Base-by-base conservation (phyloP, 768 basidiomycete species). In the Agaricus blazei region DNA sequence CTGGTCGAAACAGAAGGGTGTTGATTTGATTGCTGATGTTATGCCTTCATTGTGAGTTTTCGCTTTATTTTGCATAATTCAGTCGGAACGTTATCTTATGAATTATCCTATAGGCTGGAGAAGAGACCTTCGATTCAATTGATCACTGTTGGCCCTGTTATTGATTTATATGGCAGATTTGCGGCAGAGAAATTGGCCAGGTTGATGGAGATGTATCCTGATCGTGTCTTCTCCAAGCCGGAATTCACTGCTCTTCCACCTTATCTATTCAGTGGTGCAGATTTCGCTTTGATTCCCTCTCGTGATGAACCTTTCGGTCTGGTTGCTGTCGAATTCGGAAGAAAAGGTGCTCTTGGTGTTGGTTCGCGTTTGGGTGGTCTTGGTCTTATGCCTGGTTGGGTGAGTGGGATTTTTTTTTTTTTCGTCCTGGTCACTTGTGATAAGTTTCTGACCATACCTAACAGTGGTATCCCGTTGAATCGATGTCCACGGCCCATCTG, bases 1-100 rank as follows among this genome's bases (percentile, higher is more conserved):
- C 59, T 97, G 94, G 94, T 97, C 94, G 4, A 97, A 96, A 70
- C 94, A 97, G 70, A 97, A 97, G 71, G 94, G 90, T 71, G 93
- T 97, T n/a, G 94, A 97, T 72, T 75, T 97, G 42, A 97, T 97
- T 61, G 94, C 94, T 8, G 94, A 97, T 70, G 86, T 97, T 59
- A 90, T 97, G 90, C 94, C 93, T 24, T 79, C 82, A 3, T 65
- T 97, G 85, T 90, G 65, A 63, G 89, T 80, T 11, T 48, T 37
- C 24, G 19, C 19, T 19, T 61, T 51, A 15, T 48, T 28, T 41
- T 46, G 51, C 36, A 57, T 1, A 37, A 42, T 31, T 23, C 12
- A 36, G n/a, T 34, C 43, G 37, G 12, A 49, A 34, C 29, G 4
- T 12, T 26, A 45, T 58, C 55, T 60, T n/a, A 57, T 23, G 26